These are phyloP conservation scores for Streptanthus diversifolius DNA, from an alignment of 345 rosid species.

Conservation along the genomic window DNA sequence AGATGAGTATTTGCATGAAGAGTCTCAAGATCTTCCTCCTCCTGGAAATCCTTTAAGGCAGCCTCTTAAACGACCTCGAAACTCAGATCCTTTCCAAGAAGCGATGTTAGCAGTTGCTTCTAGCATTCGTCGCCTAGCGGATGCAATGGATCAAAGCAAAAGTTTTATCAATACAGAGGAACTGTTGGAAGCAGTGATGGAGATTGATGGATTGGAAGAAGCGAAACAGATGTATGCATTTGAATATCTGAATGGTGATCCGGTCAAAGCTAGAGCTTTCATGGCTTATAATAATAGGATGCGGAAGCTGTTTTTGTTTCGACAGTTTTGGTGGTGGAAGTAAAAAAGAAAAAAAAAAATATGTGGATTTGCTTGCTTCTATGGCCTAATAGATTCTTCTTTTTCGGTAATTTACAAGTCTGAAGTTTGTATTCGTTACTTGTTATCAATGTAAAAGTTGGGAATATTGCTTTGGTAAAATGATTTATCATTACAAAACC, in stretches of 20 bases:
- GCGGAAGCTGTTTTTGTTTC: constrained; percentile 66
- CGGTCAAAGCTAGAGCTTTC: constrained; percentile 84
- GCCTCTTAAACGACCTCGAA: constrained; percentile 52
- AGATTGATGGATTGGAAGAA: constrained; percentile 85
- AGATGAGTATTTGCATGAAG: constrained; percentile 50
- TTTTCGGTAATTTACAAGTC: not conserved
- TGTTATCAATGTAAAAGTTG: not conserved
- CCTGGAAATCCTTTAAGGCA: constrained; percentile 54
- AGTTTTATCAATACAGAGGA: constrained; percentile 49
- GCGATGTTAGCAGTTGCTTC: constrained; percentile 73
- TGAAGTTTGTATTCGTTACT: not conserved
- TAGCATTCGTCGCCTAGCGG: constrained; percentile 68
- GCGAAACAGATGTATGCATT: constrained; percentile 86
- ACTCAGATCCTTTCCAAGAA: constrained; percentile 59
- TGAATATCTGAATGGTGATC: constrained; percentile 79
- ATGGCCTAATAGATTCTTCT: not conserved
- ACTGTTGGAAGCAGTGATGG: constrained; percentile 71
- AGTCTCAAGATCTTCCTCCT: constrained; percentile 51
- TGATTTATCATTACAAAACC: too few species aligned
- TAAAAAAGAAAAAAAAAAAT: constrained; percentile 33
- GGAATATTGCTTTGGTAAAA: not conserved
- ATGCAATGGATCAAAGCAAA: constrained; percentile 64
- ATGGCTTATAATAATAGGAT: constrained; percentile 68
- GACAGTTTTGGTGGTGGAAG: constrained; percentile 96
- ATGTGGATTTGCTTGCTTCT: not conserved